A percentile compares a stretch with the other conserved stretches of the same genome.
These are phyloP conservation scores for Fusarium denticulatum DNA, from an alignment of 2,329 filamentous ascomycete genomes.

Conservation along the genomic window DNA sequence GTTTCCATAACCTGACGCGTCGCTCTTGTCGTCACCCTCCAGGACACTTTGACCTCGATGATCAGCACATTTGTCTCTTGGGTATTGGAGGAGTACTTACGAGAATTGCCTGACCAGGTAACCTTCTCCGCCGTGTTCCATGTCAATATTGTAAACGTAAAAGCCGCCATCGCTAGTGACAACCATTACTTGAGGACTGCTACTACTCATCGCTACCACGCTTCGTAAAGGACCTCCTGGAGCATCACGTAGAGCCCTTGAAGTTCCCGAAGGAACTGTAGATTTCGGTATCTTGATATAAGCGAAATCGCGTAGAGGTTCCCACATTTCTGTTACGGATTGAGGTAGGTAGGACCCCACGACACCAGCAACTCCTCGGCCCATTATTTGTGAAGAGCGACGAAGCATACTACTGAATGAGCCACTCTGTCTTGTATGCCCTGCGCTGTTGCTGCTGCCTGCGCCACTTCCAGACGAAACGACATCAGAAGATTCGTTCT, in stretches of 20 bases:
- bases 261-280: slow-evolving; percentile 25
- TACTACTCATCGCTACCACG: slow-evolving; percentile 97
- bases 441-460: slow-evolving; percentile 41
- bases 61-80: not conserved
- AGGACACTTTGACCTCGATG: slow-evolving; percentile 54
- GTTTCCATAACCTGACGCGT: slow-evolving; percentile 57
- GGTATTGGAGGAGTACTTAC: slow-evolving; percentile 64
- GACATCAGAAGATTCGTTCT: slow-evolving; percentile 58
- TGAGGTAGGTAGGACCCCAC: slow-evolving; percentile 92
- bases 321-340: slow-evolving; percentile 98
- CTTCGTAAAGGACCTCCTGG: slow-evolving; percentile 72
- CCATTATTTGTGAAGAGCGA: slow-evolving; percentile 94
- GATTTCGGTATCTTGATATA: slow-evolving; percentile 90
- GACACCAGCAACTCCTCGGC: slow-evolving; percentile 86
- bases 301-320: slow-evolving; percentile 92
- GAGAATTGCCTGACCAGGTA: slow-evolving; percentile 91
- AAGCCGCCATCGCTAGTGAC: slow-evolving; percentile 96
- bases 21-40: slow-evolving; percentile 65
- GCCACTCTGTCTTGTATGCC: slow-evolving; percentile 68
- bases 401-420: slow-evolving; percentile 90
- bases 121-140: slow-evolving; percentile 94
- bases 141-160: slow-evolving; percentile 93
- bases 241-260: slow-evolving; percentile 45
- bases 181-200: slow-evolving; percentile 95
- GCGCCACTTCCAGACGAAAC: slow-evolving; percentile 42